Percentiles rank a stretch among this genome's conserved stretches.
Conservation (phyloP, 192 early-diverging fungal species). For the Entomortierella parvispora region DNA sequence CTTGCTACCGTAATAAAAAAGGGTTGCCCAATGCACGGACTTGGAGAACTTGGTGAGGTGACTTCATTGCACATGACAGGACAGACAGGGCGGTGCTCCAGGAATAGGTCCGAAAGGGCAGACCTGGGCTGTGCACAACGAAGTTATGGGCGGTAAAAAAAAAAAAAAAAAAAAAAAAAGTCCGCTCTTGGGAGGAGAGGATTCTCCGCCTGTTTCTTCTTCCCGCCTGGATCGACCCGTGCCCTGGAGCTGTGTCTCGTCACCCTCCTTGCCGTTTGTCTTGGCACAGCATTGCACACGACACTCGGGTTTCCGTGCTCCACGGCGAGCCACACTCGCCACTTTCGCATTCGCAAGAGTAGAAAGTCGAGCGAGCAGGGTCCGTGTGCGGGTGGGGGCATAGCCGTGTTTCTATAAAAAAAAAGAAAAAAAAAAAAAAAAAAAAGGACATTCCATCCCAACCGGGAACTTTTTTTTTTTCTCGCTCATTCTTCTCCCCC, state of each 20-base stretch:
- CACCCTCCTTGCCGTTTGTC: too few species aligned
- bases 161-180: slow-evolving; percentile 5
- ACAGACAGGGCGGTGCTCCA: neutral
- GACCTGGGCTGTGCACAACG: neutral
- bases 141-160: neutral
- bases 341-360: too few species aligned
- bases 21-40: too few species aligned
- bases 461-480: neutral
- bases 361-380: too few species aligned
- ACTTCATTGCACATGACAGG: neutral
- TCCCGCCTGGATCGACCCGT: too few species aligned
- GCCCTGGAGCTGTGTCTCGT: too few species aligned
- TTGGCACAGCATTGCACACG: too few species aligned
- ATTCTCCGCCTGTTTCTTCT: neutral
- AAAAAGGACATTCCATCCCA: neutral
- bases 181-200: neutral
- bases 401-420: neutral
- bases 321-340: too few species aligned
- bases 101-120: slow-evolving; percentile 7
- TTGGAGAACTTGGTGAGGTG: too few species aligned
- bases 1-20: too few species aligned
- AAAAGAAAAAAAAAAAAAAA: slow-evolving; percentile 1
- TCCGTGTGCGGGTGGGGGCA: too few species aligned
- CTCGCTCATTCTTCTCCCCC: neutral
- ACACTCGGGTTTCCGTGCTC: too few species aligned